A percentile compares a stretch with the other conserved stretches of the same genome.
phyloP scores from a whole-genome alignment of 805 yeast species.

The Saccharomycodes ludwigii region DNA sequence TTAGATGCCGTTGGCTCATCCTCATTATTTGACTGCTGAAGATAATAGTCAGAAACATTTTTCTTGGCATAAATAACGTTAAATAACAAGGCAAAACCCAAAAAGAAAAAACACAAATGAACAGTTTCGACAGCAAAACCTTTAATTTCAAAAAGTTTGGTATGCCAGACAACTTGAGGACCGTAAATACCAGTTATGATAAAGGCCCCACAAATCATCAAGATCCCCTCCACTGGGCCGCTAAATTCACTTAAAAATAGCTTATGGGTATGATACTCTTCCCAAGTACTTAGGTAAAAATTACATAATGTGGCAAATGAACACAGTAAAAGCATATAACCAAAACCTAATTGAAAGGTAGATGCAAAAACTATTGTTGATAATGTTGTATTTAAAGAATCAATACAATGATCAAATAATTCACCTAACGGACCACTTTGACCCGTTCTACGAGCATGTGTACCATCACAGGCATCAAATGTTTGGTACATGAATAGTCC shows the following conservation, averaged over 20 bases:
- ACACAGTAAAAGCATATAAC: conserved; percentile 44
- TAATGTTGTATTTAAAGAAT: conserved; percentile 65
- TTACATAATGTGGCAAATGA: conserved; percentile 69
- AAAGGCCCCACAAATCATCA: conserved; percentile 46
- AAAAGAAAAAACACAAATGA: conserved; percentile 42
- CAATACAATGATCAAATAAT: conserved; percentile 81
- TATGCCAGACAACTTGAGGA: conserved; percentile 48
- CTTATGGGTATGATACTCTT: conserved; percentile 82
- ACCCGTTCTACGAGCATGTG: conserved; percentile 92
- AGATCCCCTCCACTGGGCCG: conserved; percentile 93
- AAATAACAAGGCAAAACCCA: conserved; percentile 44
- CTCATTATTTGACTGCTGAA: conserved; percentile 19
- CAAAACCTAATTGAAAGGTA: conserved; percentile 64
- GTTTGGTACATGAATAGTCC: conserved; percentile 88
- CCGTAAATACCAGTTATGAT: conserved; percentile 58
- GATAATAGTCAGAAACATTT: conserved; percentile 41
- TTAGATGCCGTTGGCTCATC: conserved; percentile 12
- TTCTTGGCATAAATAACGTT: conserved; percentile 57
- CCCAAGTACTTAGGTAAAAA: conserved; percentile 90
- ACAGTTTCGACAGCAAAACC: conserved; percentile 27
- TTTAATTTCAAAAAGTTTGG: conserved; percentile 26
- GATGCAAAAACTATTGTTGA: conserved; percentile 65
- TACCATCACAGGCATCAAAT: conserved; percentile 92
- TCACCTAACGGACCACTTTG: conserved; percentile 93
- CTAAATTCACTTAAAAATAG: conserved; percentile 66